Percentiles rank a stretch among this genome's conserved stretches.
These are phyloP conservation scores for Oxyria digyna DNA, from an alignment of 148 eudicot species.

Conservation along the genomic window DNA sequence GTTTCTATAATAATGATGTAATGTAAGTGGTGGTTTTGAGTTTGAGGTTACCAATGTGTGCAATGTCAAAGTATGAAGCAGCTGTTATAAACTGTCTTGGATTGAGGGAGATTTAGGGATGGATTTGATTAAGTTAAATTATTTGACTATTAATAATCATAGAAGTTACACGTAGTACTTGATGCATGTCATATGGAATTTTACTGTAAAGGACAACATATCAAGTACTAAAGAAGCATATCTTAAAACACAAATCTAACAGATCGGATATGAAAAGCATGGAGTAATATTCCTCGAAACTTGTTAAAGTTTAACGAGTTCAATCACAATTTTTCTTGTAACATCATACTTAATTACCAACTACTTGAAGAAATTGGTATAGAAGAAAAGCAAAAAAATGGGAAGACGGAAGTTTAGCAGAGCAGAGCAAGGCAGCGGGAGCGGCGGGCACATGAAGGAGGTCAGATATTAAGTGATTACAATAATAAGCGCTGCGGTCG, in stretches of 20 bases:
- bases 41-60: not conserved
- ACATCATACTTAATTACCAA: no score
- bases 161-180: not conserved
- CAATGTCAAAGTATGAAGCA: constrained; percentile 2
- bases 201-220: not conserved
- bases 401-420: no score
- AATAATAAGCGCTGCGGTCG: not conserved
- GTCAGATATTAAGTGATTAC: not conserved
- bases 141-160: not conserved
- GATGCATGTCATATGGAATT: not conserved
- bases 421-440: not conserved
- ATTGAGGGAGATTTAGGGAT: not conserved
- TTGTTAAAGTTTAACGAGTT: no score
- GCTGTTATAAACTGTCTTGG: not conserved
- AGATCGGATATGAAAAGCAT: not conserved
- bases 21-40: not conserved
- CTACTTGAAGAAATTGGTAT: no score
- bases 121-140: not conserved
- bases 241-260: not conserved
- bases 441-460: constrained; percentile 4
- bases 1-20: not conserved
- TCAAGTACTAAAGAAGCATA: not conserved
- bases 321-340: no score
- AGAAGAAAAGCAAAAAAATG: no score
- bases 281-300: no score